Percentiles rank a stretch among this genome's conserved stretches.
Evolutionary conservation across 345 rosid species (phyloP).

Genomic region (Turnera subulata): DNA sequence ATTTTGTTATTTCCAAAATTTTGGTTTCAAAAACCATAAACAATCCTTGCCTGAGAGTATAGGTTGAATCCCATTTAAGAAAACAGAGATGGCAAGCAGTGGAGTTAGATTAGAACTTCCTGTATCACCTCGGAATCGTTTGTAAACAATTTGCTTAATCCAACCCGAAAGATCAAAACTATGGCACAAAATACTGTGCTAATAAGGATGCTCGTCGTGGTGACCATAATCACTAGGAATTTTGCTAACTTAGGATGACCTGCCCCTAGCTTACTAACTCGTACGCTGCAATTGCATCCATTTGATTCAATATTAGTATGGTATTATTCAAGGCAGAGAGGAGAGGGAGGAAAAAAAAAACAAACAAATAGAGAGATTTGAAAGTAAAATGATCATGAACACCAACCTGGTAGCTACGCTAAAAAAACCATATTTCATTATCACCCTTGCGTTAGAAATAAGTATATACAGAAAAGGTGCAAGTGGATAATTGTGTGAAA

Average conservation of each 20-base stretch:
- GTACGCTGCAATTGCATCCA: constrained; percentile 40
- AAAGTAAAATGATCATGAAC: no score
- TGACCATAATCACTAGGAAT: constrained; percentile 69
- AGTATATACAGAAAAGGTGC: no score
- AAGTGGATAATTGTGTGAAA: not conserved
- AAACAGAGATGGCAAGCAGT: constrained; percentile 74
- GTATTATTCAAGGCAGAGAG: no score
- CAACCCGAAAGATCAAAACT: constrained; percentile 47
- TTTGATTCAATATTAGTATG: not conserved
- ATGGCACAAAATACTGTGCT: constrained; percentile 49
- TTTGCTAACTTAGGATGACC: constrained; percentile 71
- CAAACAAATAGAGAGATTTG: constrained; percentile 41
- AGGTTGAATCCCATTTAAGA: constrained; percentile 90
- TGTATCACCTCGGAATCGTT: constrained; percentile 54
- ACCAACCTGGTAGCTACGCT: no score
- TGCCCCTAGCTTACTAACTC: constrained; percentile 89
- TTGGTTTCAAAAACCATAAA: no score
- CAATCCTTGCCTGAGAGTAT: constrained; percentile 90
- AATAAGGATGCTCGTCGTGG: constrained; percentile 48
- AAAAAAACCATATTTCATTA: constrained; percentile 76
- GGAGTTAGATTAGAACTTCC: constrained; percentile 66
- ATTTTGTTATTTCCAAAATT: no score
- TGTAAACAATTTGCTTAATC: constrained; percentile 68
- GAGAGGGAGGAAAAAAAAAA: not conserved
- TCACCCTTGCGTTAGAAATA: not conserved